A percentile compares a stretch with the other conserved stretches of the same genome.
phyloP scores from a whole-genome alignment of 108 stramenopile genomes.

The Cyclostephanos tholiformis region DNA sequence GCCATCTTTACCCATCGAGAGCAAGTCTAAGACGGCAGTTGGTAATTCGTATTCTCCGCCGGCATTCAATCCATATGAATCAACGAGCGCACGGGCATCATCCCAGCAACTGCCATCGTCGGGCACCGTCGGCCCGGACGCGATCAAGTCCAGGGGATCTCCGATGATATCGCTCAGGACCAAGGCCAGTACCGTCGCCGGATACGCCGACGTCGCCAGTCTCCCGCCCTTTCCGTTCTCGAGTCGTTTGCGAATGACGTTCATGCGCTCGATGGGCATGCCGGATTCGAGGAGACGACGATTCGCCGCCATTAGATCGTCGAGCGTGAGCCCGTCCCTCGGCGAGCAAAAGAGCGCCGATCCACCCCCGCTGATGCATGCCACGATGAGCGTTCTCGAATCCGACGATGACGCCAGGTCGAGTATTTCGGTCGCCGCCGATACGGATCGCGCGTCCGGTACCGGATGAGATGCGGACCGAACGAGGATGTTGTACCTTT shows the following conservation, averaged over 20 bases:
- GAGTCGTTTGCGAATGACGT: conserved; percentile 79
- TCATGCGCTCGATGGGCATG: conserved; percentile 86
- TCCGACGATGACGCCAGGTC: conserved; percentile 46
- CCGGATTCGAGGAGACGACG: conserved; percentile 65
- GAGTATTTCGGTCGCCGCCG: conserved; percentile 63
- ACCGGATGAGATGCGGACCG: conserved; percentile 81
- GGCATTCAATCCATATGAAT: conserved; percentile 55
- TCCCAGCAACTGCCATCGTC: conserved; percentile 59
- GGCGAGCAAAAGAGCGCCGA: conserved; percentile 84
- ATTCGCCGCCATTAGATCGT: conserved; percentile 69
- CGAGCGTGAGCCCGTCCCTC: conserved; percentile 52
- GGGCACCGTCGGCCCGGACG: conserved; percentile 85
- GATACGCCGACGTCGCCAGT: conserved; percentile 61
- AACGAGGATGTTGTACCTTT: conserved; percentile 47
- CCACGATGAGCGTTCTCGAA: conserved; percentile 59
- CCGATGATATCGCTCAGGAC: conserved; percentile 83
- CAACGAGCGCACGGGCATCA: conserved; percentile 63
- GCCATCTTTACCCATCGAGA: conserved; percentile 37
- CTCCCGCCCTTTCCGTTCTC: conserved; percentile 82
- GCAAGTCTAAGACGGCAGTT: conserved; percentile 30
- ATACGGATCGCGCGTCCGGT: conserved; percentile 73
- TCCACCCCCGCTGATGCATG: conserved; percentile 85
- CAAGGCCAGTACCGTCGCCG: conserved; percentile 62
- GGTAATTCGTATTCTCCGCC: conserved; percentile 43
- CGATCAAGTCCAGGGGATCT: conserved; percentile 89